Evolutionary conservation across 1,139 yeast species (phyloP).

Genomic region (Diutina scorzettiae): DNA sequence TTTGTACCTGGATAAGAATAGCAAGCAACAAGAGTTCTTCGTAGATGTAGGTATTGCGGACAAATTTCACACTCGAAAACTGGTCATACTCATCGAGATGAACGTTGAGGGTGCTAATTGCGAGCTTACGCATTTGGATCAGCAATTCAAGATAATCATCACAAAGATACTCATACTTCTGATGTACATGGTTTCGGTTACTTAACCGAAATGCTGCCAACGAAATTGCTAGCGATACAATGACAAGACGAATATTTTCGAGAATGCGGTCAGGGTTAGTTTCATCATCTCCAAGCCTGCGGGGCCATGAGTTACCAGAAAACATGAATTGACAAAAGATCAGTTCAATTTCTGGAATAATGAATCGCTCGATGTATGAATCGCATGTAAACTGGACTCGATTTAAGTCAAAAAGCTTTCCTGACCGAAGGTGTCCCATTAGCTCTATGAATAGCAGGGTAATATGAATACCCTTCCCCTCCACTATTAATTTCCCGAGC

Average conservation of each 20-base stretch:
- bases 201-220: not conserved
- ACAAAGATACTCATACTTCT: not conserved
- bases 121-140: constrained; percentile 3
- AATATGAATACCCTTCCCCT: not conserved
- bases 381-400: not conserved
- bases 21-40: constrained; percentile 16
- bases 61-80: not conserved
- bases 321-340: not conserved
- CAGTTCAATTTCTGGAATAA: not conserved
- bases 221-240: not conserved
- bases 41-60: constrained; percentile 9
- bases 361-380: not conserved
- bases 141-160: not conserved
- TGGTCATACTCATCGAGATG: constrained; percentile 3
- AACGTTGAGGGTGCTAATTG: not conserved
- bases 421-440: not conserved
- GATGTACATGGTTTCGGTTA: not conserved
- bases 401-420: not conserved
- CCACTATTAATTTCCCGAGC: not conserved
- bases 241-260: not conserved
- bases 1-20: constrained; percentile 25
- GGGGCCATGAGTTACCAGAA: not conserved
- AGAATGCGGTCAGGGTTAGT: not conserved
- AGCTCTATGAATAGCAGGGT: not conserved
- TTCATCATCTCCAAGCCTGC: not conserved